phyloP scores from a whole-genome alignment of 2,329 filamentous ascomycete species.

The Cercospora sp. region DNA sequence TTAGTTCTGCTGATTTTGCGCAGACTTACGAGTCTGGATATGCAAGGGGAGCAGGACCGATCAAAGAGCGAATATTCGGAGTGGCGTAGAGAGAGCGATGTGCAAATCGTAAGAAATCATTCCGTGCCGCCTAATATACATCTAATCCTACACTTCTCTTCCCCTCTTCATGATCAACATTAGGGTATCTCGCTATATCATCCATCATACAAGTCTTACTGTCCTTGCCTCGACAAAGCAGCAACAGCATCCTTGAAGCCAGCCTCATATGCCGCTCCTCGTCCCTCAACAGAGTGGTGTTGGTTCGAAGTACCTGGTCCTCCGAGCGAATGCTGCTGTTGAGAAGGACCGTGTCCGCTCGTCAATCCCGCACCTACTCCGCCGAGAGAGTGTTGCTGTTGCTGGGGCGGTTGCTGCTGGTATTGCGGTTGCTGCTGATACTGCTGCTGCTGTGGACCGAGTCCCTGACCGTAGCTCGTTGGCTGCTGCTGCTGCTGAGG shows the following conservation, averaged over 20 bases:
- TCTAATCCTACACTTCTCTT: conserved; percentile 1
- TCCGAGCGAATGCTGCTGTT: neutral
- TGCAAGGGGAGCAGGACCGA: neutral
- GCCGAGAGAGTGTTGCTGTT: neutral
- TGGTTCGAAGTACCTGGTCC: neutral
- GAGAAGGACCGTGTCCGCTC: neutral
- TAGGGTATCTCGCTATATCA: neutral
- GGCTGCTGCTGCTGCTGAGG: neutral
- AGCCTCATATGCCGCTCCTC: conserved; percentile 16
- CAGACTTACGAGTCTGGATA: too few relatives aligned
- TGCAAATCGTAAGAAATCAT: neutral
- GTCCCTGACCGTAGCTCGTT: neutral
- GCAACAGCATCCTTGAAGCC: conserved; percentile 17
- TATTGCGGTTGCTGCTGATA: neutral
- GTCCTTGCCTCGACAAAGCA: neutral
- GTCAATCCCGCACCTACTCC: neutral
- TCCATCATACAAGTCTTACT: neutral
- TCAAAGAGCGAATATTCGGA: neutral
- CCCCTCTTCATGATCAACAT: neutral
- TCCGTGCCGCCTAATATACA: neutral
- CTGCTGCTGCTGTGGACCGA: neutral
- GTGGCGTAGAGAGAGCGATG: neutral
- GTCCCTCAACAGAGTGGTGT: conserved; percentile 12
- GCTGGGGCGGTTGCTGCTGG: neutral
- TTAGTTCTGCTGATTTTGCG: too few relatives aligned